A percentile compares a stretch with the other conserved stretches of the same genome.
phyloP scores from a whole-genome alignment of 116 monocot species.

The Cymodocea nodosa region DNA sequence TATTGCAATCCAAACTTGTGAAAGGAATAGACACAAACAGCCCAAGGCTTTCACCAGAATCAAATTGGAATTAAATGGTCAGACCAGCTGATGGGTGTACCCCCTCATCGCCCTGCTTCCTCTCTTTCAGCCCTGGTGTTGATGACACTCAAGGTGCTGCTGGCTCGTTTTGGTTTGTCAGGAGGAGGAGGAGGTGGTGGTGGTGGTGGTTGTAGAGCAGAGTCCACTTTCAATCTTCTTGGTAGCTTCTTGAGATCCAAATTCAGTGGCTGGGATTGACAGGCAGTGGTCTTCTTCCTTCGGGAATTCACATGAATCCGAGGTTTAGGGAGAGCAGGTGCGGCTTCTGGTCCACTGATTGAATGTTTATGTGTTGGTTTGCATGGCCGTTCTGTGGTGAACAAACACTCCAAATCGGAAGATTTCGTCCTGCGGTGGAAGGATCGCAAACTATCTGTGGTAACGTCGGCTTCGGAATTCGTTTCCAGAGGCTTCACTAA shows the following conservation, averaged over 20 bases:
- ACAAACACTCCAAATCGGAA: background rate
- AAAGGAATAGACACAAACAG: no score
- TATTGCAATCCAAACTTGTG: no score
- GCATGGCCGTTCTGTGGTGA: background rate
- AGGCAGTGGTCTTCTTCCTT: background rate
- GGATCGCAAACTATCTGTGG: background rate
- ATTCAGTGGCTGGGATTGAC: constrained; percentile 5
- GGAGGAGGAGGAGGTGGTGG: no score
- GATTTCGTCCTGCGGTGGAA: background rate
- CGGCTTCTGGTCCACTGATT: background rate
- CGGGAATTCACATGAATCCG: background rate
- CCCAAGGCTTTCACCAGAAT: no score
- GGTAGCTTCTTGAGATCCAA: constrained; percentile 20
- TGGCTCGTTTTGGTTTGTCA: constrained; percentile 1
- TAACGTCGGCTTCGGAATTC: background rate
- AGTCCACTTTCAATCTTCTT: constrained; percentile 20
- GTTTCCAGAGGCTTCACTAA: background rate
- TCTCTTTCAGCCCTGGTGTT: constrained; percentile 4
- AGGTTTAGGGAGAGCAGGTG: background rate
- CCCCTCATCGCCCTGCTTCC: constrained; percentile 9
- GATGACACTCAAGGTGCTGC: constrained; percentile 5
- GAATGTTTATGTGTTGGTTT: background rate
- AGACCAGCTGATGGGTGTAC: no score
- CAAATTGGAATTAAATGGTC: no score
- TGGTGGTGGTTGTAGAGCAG: background rate